phyloP scores from a whole-genome alignment of 2,329 filamentous ascomycete species.

The Colletotrichum sp. region DNA sequence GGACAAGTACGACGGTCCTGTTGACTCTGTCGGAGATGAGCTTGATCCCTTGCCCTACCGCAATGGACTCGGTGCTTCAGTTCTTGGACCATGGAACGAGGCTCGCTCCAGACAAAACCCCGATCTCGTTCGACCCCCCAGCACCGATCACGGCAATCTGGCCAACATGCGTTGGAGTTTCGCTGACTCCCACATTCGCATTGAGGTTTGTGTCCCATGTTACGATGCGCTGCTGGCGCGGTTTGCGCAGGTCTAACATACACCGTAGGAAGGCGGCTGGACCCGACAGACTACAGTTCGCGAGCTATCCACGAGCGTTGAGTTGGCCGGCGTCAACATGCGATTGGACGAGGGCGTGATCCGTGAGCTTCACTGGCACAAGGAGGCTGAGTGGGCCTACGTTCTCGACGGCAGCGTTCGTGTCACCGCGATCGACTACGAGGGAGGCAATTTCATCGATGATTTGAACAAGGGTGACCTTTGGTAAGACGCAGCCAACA shows the following conservation, averaged over 20 bases:
- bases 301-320: conserved; percentile 69
- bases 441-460: conserved; percentile 79
- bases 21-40: conserved; percentile 64
- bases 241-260: neutral
- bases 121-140: conserved; percentile 73
- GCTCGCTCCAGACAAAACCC: conserved; percentile 74
- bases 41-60: conserved; percentile 70
- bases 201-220: conserved; percentile 51
- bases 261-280: conserved; percentile 72
- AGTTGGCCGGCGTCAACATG: conserved; percentile 81
- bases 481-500: conserved; percentile 47
- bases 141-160: conserved; percentile 74
- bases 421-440: conserved; percentile 75
- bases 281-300: conserved; percentile 74
- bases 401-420: conserved; percentile 74
- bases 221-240: neutral
- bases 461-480: conserved; percentile 76
- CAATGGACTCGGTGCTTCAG: conserved; percentile 69
- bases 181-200: conserved; percentile 67
- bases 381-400: conserved; percentile 80
- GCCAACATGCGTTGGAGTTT: conserved; percentile 77
- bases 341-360: conserved; percentile 76
- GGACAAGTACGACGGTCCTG: conserved; percentile 66
- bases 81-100: conserved; percentile 73
- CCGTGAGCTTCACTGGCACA: conserved; percentile 82